These are phyloP conservation scores for Moricandia arvensis DNA, from an alignment of 345 rosid species.

Conservation along the genomic window DNA sequence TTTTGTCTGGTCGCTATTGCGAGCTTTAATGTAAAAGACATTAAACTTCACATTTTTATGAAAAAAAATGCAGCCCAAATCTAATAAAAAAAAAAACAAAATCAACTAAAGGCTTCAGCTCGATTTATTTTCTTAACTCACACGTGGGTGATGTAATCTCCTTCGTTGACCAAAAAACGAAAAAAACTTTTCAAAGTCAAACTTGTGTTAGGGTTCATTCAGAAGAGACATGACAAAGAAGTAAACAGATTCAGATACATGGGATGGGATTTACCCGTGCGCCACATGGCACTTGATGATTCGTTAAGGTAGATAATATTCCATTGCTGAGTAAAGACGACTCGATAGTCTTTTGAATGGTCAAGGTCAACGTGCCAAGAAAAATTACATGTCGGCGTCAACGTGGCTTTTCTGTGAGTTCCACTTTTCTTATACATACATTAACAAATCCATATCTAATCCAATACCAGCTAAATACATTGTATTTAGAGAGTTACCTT, in stretches of 20 bases:
- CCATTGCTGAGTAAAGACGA: slow-evolving; percentile 24
- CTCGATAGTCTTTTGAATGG: slow-evolving; percentile 25
- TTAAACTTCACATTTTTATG: neutral
- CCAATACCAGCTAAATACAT: slow-evolving; percentile 22
- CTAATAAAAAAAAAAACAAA: neutral
- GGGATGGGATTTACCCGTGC: slow-evolving; percentile 16
- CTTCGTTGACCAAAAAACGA: neutral
- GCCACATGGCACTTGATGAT: slow-evolving; percentile 16
- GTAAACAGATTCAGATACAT: slow-evolving; percentile 25
- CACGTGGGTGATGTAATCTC: slow-evolving; percentile 12
- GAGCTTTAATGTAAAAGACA: slow-evolving; percentile 6
- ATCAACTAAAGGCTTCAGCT: neutral
- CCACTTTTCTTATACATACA: slow-evolving; percentile 3
- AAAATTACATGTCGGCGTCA: slow-evolving; percentile 40
- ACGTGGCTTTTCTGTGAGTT: slow-evolving; percentile 19
- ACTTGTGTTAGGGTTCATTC: slow-evolving; percentile 15
- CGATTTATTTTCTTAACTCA: neutral
- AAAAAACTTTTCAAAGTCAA: neutral
- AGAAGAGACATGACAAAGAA: neutral
- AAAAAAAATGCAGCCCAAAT: neutral
- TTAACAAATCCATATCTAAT: slow-evolving; percentile 17
- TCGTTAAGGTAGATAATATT: slow-evolving; percentile 22
- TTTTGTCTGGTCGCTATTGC: slow-evolving; percentile 15
- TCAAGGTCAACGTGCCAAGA: slow-evolving; percentile 36
- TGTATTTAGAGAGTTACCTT: slow-evolving; percentile 18